Conservation (phyloP, 768 basidiomycete species). For the Hypsizygus marmoreus region DNA sequence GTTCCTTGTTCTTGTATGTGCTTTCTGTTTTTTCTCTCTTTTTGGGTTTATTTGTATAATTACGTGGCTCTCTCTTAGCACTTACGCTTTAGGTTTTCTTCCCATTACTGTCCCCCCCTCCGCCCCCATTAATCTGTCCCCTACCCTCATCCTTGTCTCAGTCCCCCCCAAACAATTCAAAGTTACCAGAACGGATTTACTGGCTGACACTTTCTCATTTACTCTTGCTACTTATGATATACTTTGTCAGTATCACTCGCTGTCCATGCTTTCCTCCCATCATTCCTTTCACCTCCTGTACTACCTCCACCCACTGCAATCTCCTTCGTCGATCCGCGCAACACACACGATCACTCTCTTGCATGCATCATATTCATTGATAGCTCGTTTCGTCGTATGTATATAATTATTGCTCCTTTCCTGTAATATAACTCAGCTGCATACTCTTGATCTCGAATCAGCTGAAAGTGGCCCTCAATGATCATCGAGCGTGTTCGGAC, state of each 20-base stretch:
- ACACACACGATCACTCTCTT: slow-evolving; percentile 10
- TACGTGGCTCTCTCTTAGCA: not conserved
- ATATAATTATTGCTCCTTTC: no score
- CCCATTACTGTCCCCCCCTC: not conserved
- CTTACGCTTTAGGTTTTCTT: not conserved
- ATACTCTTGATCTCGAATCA: no score
- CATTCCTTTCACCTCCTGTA: not conserved
- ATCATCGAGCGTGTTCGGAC: no score
- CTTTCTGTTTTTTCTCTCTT: slow-evolving; percentile 2
- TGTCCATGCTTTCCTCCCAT: slow-evolving; percentile 5
- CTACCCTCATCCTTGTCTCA: not conserved
- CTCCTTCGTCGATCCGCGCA: not conserved
- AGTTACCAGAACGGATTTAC: not conserved
- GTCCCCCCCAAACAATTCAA: not conserved
- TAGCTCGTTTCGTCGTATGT: not conserved
- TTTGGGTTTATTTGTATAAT: slow-evolving; percentile 18
- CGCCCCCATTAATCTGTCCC: slow-evolving; percentile 20
- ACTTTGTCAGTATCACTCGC: not conserved
- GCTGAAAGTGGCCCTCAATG: no score
- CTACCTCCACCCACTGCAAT: slow-evolving; percentile 1
- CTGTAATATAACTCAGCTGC: no score
- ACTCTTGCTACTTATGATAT: not conserved
- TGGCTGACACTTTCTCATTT: not conserved
- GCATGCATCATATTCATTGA: slow-evolving; percentile 6
- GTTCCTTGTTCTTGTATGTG: not conserved